Evolutionary conservation across 2,329 filamentous ascomycete species (phyloP).

Genomic region (Ascochyta clinopodiicola): DNA sequence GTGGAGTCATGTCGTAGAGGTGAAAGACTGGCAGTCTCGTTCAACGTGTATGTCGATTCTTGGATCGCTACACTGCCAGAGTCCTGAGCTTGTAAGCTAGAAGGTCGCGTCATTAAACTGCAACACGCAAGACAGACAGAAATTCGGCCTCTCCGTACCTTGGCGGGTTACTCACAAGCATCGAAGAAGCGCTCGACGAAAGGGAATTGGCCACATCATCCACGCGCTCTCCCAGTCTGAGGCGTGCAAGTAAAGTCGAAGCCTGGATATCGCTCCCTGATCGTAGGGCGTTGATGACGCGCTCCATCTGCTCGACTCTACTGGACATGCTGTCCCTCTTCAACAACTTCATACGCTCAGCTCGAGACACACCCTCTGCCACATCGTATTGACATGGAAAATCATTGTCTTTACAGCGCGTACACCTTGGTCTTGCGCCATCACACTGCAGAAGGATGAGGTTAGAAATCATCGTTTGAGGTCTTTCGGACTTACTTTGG

Average conservation of each 20-base stretch:
- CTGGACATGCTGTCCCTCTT: slow-evolving; percentile 28
- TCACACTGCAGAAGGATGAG: slow-evolving; percentile 27
- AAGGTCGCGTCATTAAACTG: slow-evolving; percentile 19
- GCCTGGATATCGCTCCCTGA: slow-evolving; percentile 31
- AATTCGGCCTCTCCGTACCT: slow-evolving; percentile 24
- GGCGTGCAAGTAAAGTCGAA: slow-evolving; percentile 25
- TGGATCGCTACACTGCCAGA: slow-evolving; percentile 23
- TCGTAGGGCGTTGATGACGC: slow-evolving; percentile 26
- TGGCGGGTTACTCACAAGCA: slow-evolving; percentile 17
- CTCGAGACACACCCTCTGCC: slow-evolving; percentile 32
- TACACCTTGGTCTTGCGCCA: slow-evolving; percentile 29
- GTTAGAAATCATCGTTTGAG: background rate
- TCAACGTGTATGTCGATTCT: slow-evolving; percentile 16
- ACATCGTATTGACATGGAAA: slow-evolving; percentile 33
- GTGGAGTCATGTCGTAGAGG: slow-evolving; percentile 15
- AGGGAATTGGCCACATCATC: slow-evolving; percentile 30
- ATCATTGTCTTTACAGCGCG: slow-evolving; percentile 28
- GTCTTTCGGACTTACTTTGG: slow-evolving; percentile 27
- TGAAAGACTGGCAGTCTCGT: slow-evolving; percentile 6
- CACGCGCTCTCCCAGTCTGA: slow-evolving; percentile 28
- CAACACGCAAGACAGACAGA: slow-evolving; percentile 5
- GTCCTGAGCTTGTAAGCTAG: slow-evolving; percentile 29
- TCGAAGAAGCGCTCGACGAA: slow-evolving; percentile 15
- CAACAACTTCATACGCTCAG: slow-evolving; percentile 34
- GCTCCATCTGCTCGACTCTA: slow-evolving; percentile 30